Evolutionary conservation across 2,329 filamentous ascomycete genomes (phyloP), one percentile per base, ranked within the genome.

Genomic region (Botrytis tulipae): DNA sequence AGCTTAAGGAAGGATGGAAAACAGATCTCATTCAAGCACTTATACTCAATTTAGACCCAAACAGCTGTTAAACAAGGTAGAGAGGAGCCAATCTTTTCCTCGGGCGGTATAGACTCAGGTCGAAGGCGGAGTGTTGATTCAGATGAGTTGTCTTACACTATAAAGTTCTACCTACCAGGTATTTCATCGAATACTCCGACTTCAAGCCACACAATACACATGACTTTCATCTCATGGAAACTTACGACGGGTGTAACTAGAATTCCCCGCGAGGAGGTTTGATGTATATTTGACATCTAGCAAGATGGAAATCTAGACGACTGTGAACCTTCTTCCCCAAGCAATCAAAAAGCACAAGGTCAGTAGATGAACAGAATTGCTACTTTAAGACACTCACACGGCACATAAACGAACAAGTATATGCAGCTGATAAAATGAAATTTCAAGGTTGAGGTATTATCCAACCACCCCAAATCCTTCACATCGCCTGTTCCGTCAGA

Each of bases 381-480:
- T 48, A 9, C 44, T 71, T 54, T 22, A 32, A 65, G 60, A 57
- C 46, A 42, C 29, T 16, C 29, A 46, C 68, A 61, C 54, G 54
- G 68, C 67, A 70, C 48, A 32, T 25, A 10, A 57, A 69, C 32
- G 35, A 57, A 59, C 48, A 70, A 59, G 54, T 20, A 40, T 9
- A 51, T 63, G 44, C 70, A 71, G 70, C 70, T 57, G 70, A 71
- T 66, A 51, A 71, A 71, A 20, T 71, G n/a, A 54, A n/a, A 40
- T 71, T 63, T 66, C 70, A 71, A 66, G 69, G 69, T 71, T 71
- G 40, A 51, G 25, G 51, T n/a, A 54, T 68, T 68, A 68, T 54
- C 65, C 65, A 54, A 51, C 63, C 63, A 67, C 22, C 51, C 63
- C 12, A 37, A 51, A 51, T 51, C 46, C 44, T 67, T 51, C 46